Evolutionary conservation across 208 protist species (phyloP), one percentile per base, ranked within the genome.

Genomic region (Acanthamoeba lenticulata): DNA sequence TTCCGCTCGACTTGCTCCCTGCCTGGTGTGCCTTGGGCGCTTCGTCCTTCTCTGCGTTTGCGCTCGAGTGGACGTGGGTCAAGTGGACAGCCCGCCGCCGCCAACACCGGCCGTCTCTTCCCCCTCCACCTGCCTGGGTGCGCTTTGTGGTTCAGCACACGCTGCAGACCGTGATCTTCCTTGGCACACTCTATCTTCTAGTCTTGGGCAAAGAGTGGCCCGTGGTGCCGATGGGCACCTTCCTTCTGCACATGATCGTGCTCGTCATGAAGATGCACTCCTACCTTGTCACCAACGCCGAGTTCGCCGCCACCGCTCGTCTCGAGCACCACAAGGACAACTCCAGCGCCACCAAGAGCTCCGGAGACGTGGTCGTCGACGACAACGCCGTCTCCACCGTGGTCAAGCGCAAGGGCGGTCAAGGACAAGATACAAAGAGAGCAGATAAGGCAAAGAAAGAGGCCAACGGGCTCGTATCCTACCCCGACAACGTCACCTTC

Each of bases 401-500:
- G n/a, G n/a, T n/a, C n/a, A n/a, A n/a, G 27, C 29, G n/a, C 29
- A 72, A 72, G 62, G 17, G 62, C 9, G n/a, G 62, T 72, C 29
- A 24, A 72, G 52, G 15, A 21, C 15, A 72, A 72, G 74, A 85
- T 13, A 29, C 17, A 85, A 29, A 85, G 24, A 7, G 19, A 7
- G 17, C 11, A 13, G 74, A 52, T 29, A 29, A 9, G 13, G 74
- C 15, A 42, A 29, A 9, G 36, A 29, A 36, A 85, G 62, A 15
- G n/a, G 32, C 11, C 7, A 55, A 74, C 7, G 67, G 32, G 34
- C 13, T 32, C 19, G 67, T 93, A 34, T 15, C 45, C 4, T 97
- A 95, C 90, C 96, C 91, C 52, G 52, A 95, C 67, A 97, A 95
- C 69, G 91, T 97, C 38, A 94, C 77, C 4, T 47, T 97, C 15